Base-by-base conservation (phyloP, 2,329 filamentous ascomycete genomes). In the Xylariaceae sp. region DNA sequence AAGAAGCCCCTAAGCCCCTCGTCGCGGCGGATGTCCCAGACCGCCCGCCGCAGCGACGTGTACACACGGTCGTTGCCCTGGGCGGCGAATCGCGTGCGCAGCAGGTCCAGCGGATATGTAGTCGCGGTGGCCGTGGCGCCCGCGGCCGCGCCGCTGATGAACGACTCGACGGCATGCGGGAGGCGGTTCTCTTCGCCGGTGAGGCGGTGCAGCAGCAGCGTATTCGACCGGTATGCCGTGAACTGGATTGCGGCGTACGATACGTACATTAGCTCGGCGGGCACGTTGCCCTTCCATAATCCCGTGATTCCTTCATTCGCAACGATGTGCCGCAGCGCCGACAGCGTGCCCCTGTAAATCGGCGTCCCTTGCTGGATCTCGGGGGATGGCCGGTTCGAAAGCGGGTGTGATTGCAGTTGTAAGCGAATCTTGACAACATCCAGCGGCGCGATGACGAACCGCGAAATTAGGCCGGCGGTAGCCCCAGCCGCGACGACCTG, bases 401-500 rank as follows among this genome's bases (percentile, higher is more conserved):
- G 83, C 42, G 91, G 92, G 75, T 95, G 89, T 37, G 89, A 84
- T 73, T 97, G 94, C 15, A 99, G 85, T 72, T 99, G 94, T 39
- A 97, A 86, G 40, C 94, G 90, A 75, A 99, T 99, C 79, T 99
- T 97, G 75, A 97, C 86, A 59, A 99, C 94, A 73, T 99, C 94
- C 62, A 99, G 88, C 47, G 94, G 94, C 15, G 94, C 91, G 70
- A 97, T 88, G 68, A 94, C 84, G 78, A 99, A 97, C 70, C 92
- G 88, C 49, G 94, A 94, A 60, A 97, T 85, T 62, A 97, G 82
- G 53, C 94, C 94, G 60, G 94, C 91, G 62, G 78, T 77, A 41
- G 78, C 81, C 50, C 82, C 82, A 35, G 82, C 81, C 39, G 75
- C 69, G 44, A 83, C 75, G 57, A 83, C 81, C 67, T 85, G 82